Evolutionary conservation across 2,329 filamentous ascomycete genomes (phyloP).

Genomic region (Colletotrichum gloeosporioides): DNA sequence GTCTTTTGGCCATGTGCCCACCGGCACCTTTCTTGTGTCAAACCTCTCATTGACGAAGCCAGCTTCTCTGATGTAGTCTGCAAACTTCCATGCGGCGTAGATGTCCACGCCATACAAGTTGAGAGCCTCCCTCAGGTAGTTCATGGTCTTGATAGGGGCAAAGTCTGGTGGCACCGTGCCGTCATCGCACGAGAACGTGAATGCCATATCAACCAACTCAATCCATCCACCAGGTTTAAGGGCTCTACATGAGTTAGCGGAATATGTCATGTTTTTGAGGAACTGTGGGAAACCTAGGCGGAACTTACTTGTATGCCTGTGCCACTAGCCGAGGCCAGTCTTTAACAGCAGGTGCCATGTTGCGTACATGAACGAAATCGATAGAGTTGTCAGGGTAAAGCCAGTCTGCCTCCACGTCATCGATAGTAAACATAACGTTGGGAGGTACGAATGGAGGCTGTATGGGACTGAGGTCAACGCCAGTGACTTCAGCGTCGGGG

Average conservation of each 20-base stretch:
- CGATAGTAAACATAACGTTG: too few relatives aligned
- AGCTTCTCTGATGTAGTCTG: conserved; percentile 5
- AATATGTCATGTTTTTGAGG: neutral
- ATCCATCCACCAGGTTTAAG: conserved; percentile 49
- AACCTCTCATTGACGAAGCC: conserved; percentile 33
- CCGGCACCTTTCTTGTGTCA: conserved; percentile 36
- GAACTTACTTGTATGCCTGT: too few relatives aligned
- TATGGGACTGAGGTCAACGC: too few relatives aligned
- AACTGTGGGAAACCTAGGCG: neutral
- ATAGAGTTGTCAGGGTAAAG: too few relatives aligned
- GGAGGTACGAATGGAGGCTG: too few relatives aligned
- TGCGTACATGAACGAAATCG: too few relatives aligned
- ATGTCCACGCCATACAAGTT: conserved; percentile 26
- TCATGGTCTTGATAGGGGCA: neutral
- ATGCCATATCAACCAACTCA: conserved; percentile 40
- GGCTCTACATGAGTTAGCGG: neutral
- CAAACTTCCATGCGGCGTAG: conserved; percentile 19
- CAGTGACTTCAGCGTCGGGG: too few relatives aligned
- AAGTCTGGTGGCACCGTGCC: conserved; percentile 23
- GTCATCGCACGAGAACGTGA: conserved; percentile 31
- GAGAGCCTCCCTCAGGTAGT: conserved; percentile 22
- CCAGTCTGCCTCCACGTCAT: too few relatives aligned
- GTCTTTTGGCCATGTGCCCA: conserved; percentile 46
- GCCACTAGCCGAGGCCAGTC: too few relatives aligned
- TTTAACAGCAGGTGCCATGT: too few relatives aligned